Evolutionary conservation across 2,329 filamentous ascomycete genomes (phyloP).

Genomic region (Emericellopsis atlantica): DNA sequence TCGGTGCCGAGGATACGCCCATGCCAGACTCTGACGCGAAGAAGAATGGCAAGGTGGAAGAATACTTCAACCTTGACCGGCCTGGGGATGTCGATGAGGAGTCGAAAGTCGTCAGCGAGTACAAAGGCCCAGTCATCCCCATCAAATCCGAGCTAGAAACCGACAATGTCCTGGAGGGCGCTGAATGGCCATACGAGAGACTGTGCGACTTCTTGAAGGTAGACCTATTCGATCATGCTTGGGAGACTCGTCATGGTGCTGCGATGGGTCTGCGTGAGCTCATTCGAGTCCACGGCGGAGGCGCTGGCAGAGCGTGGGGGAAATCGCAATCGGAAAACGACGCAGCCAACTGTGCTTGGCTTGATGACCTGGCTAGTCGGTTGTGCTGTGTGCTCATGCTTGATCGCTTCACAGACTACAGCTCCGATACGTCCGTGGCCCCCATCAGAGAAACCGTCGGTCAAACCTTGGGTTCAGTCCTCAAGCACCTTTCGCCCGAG

Average conservation of each 20-base stretch:
- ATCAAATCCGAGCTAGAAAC: slow-evolving; percentile 80
- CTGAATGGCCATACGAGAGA: slow-evolving; percentile 88
- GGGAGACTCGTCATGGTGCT: slow-evolving; percentile 93
- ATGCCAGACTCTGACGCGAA: slow-evolving; percentile 36
- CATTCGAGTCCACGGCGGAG: slow-evolving; percentile 77
- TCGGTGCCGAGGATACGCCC: slow-evolving; percentile 45
- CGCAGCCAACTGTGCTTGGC: slow-evolving; percentile 66
- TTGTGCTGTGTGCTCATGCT: slow-evolving; percentile 94
- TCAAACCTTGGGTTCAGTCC: slow-evolving; percentile 78
- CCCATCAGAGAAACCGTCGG: slow-evolving; percentile 93
- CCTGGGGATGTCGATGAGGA: slow-evolving; percentile 73
- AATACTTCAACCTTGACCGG: slow-evolving; percentile 87
- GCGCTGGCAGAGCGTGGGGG: slow-evolving; percentile 66
- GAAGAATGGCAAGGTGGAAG: slow-evolving; percentile 53
- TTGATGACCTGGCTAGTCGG: slow-evolving; percentile 90
- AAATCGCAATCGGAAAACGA: slow-evolving; percentile 68
- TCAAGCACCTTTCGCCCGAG: slow-evolving; percentile 67
- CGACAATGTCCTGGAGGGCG: slow-evolving; percentile 63
- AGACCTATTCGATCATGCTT: slow-evolving; percentile 84
- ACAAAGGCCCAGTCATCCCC: slow-evolving; percentile 70
- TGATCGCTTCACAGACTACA: slow-evolving; percentile 94
- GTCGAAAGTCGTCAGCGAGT: slow-evolving; percentile 85
- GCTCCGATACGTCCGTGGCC: slow-evolving; percentile 91
- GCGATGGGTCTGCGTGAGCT: slow-evolving; percentile 91
- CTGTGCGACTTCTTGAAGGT: slow-evolving; percentile 89